A percentile compares a stretch with the other conserved stretches of the same genome.
Conservation (phyloP, 495 filamentous ascomycete genomes). For the Hyphodiscus hymeniophilus region DNA sequence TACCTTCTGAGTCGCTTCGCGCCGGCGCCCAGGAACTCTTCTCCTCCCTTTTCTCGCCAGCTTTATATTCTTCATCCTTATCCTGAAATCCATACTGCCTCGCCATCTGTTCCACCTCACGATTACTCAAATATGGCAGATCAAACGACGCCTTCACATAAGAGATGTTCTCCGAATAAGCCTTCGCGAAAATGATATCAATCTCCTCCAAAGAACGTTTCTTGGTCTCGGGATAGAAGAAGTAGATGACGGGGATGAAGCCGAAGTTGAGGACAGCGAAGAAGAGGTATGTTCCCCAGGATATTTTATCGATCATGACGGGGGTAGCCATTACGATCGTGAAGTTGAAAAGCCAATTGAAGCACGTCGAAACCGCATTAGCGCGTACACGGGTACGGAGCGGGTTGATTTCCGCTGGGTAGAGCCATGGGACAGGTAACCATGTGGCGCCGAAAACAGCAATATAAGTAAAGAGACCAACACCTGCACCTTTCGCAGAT, state of each 20-base stretch:
- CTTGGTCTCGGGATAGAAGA: conserved; percentile 71
- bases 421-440: conserved; percentile 61
- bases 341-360: conserved; percentile 80
- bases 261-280: conserved; percentile 62
- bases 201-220: conserved; percentile 69
- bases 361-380: conserved; percentile 67
- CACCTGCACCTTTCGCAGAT: conserved; percentile 60
- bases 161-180: conserved; percentile 61
- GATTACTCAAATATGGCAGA: conserved; percentile 54
- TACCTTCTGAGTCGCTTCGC: neutral
- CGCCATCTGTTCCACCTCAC: conserved; percentile 47
- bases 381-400: conserved; percentile 67
- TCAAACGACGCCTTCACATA: conserved; percentile 66
- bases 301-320: conserved; percentile 57
- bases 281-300: conserved; percentile 75
- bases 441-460: conserved; percentile 69
- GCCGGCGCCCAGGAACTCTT: too few relatives aligned
- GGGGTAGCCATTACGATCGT: conserved; percentile 75
- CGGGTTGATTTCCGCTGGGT: conserved; percentile 66
- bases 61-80: conserved; percentile 13
- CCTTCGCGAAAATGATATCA: conserved; percentile 76
- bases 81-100: conserved; percentile 17
- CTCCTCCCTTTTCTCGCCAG: conserved; percentile 6
- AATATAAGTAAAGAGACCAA: conserved; percentile 75
- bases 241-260: conserved; percentile 67